Evolutionary conservation across 108 stramenopile genomes (phyloP), one percentile per base, ranked within the genome.

Genomic region (Skeletonema marinoi): DNA sequence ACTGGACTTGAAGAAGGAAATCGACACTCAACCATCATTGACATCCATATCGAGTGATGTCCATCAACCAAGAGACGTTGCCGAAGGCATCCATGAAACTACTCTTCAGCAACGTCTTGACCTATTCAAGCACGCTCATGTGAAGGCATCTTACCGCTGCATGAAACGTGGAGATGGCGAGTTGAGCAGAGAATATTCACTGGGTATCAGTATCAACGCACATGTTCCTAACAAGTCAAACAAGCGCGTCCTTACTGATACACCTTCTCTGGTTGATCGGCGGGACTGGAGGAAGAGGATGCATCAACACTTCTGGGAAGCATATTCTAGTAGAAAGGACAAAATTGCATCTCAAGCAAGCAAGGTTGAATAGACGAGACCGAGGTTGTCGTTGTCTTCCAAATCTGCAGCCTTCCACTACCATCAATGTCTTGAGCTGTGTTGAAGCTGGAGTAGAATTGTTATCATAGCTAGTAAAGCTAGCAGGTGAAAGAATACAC

Each of bases 101-200:
- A 25, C 54, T 25, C 69, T 70, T 16, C 69, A 56, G 0, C 50
- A 70, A 70, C 2, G 6, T 56, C 29, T 54, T 44, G 65, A 75
- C 51, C 58, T 67, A 36, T 75, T 75, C 65, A 75, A 67, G 46
- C 74, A 75, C 31, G 65, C 66, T 36, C 74, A 65, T 32, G 59
- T 66, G 74, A 66, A 21, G 8, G 74, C 74, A 6, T 21, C 63
- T 21, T 33, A 38, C 2, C 65, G 74, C 4, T 64, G 65, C 0
- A 75, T 75, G 74, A 75, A 75, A 60, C 74, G 74, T 38, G 74
- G 25, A 25, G 25, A 25, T 25, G 25, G 0, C 0, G 25, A 25
- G 25, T 25, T 25, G 0, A 25, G 25, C 25, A 25, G 25, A 25
- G 25, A 25, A 25, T 63, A 39, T 17, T 63, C 62, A 39, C 14